Base-by-base conservation (phyloP, 768 basidiomycete species). In the Psilocybe azurescens region DNA sequence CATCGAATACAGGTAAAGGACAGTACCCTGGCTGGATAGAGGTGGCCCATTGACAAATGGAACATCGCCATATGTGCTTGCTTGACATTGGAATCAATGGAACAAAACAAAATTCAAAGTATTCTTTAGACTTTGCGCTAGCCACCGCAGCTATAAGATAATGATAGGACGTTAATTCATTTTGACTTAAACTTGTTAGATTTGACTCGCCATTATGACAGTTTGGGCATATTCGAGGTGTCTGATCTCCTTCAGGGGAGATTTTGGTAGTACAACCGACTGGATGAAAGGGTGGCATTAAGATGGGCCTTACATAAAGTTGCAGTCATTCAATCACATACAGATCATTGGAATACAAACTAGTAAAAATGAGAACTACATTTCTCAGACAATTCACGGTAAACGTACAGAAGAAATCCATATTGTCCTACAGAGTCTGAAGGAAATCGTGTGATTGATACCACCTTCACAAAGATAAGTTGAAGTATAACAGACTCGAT, bases 41-140 rank as follows among this genome's bases (percentile, higher is more conserved):
- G 32, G 83, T 77, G 60, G 76, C 76, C 80, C 88, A 87, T 61
- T 86, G 82, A 72, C 90, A 91, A 62, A 89, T 88, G 10, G 79
- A 76, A 73, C 89, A 91, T 58, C 82, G 70, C 90, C 90, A 91
- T 48, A 90, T 69, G 60, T 81, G 84, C 51, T 79, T 82, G 13
- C 81, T 81, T 39, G 70, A 78, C 74, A 90, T 78, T 2, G 90
- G 90, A 41, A 90, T 70, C 59, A 91, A 73, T 10, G 87, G 89
- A 14, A 91, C 80, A 65, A 84, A 89, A 72, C 85, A 90, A 53
- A 91, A 60, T 69, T 89, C 87, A 67, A 91, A 86, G 83, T 86
- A 90, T 52, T 76, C 81, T 62, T 84, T 83, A 3, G 83, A 77
- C 69, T 87, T 89, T 41, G 86, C 86, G 36, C 83, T 76, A 53